Evolutionary conservation across 129 eudicot genomes (phyloP), one percentile per base, ranked within the genome.

Genomic region (Artemisia annua): DNA sequence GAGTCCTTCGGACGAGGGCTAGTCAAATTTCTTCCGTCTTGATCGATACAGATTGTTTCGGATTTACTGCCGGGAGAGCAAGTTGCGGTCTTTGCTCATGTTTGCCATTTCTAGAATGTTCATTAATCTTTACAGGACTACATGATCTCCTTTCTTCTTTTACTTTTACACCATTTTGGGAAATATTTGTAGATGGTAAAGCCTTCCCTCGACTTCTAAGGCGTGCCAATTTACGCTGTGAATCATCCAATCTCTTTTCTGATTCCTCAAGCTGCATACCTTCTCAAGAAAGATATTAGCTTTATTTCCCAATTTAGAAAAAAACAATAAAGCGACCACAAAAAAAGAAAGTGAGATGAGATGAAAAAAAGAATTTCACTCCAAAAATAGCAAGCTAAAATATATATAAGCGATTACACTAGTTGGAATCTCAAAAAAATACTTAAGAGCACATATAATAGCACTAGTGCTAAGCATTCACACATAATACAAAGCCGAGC

Each of bases 261-360:
- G 93, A 79, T 75, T 83, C 85, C 39, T 66, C 85, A 83, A 90
- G 99, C 99, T 94, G 96, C 78, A 76, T 51, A 72, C 62, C 70
- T 76, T 71, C 80, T 52, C 70, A 67, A 76, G 77, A 63, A 61
- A 59, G 73, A 78, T 69, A 81, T 76, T 77, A 73, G 82, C 73
- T 48, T 58, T 67, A 19, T 71, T 78, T 50, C 71, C 64, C 78
- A 63, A 50, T n/a, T n/a, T n/a, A n/a, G n/a, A n/a, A 32, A 14
- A 16, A n/a, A 68, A 57, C 3, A 20, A 6, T 48, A 19, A 24
- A 14, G 22, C 32, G 13, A 60, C 6, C 4, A 5, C 16, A n/a
- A 51, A 14, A 11, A 51, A 51, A 51, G 16, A 0, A 13, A 13
- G 56, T 51, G 14, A 51, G 16, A 51, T 51, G 5, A 51, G 43